Evolutionary conservation across 495 filamentous ascomycete genomes (phyloP).

Genomic region (Penicillium pulvis): DNA sequence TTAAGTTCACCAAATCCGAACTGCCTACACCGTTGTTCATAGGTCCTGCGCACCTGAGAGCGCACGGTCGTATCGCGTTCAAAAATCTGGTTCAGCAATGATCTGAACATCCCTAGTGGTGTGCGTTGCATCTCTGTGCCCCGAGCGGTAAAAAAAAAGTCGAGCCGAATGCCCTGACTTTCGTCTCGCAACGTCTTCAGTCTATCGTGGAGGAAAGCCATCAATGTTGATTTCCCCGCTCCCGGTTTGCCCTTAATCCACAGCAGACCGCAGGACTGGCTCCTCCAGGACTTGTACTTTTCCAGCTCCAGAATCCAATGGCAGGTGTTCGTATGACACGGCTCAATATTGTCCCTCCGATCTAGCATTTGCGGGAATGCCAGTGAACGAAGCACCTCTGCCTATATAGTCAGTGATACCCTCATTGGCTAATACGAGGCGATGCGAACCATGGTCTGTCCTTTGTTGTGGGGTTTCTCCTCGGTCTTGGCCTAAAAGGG

Average conservation of each 20-base stretch:
- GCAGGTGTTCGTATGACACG: constrained; percentile 35
- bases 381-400: constrained; percentile 13
- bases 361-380: constrained; percentile 19
- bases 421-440: no score
- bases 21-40: constrained; percentile 12
- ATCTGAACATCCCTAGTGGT: constrained; percentile 20
- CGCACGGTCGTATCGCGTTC: constrained; percentile 5
- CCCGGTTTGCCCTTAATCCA: constrained; percentile 56
- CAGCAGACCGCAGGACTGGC: constrained; percentile 28
- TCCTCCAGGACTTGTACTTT: constrained; percentile 38
- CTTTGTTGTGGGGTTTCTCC: no score
- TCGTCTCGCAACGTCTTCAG: constrained; percentile 5
- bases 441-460: no score
- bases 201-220: constrained; percentile 24
- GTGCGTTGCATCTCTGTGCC: constrained; percentile 18
- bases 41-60: constrained; percentile 9
- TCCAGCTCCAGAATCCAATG: constrained; percentile 38
- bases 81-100: constrained; percentile 18
- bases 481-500: no score
- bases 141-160: constrained; percentile 23
- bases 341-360: constrained; percentile 20
- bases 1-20: constrained; percentile 11
- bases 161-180: constrained; percentile 6
- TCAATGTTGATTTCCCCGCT: constrained; percentile 52
- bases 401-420: neutral